These are phyloP conservation scores for Coprinopsis marcescibilis DNA, from an alignment of 768 basidiomycete genomes.

Conservation along the genomic window DNA sequence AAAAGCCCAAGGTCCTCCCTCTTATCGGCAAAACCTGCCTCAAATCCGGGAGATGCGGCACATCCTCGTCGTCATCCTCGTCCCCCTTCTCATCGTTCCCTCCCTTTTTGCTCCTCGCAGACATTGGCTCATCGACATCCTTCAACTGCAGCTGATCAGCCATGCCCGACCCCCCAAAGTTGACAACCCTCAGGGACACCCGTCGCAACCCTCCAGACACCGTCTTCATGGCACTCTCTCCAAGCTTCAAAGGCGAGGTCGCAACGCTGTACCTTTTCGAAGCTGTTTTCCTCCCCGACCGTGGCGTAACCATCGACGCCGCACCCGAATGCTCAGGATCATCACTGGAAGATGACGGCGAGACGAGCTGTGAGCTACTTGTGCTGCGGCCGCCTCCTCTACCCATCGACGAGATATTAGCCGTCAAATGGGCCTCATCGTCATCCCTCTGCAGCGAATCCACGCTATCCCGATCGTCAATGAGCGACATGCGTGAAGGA, in stretches of 20 bases:
- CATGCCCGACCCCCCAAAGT: conserved; percentile 56
- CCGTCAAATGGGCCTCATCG: conserved; percentile 53
- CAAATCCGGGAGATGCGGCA: conserved; percentile 34
- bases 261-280: conserved; percentile 48
- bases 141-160: conserved; percentile 54
- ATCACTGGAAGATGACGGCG: conserved; percentile 24
- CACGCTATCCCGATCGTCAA: conserved; percentile 63
- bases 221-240: conserved; percentile 52
- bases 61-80: conserved; percentile 32
- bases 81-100: too few species aligned
- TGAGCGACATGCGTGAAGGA: conserved; percentile 9
- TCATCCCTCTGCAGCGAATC: conserved; percentile 55
- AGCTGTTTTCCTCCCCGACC: conserved; percentile 27
- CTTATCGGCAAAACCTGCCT: conserved; percentile 49
- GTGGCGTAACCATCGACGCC: conserved; percentile 24
- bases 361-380: conserved; percentile 23
- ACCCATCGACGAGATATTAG: conserved; percentile 37
- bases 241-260: conserved; percentile 56
- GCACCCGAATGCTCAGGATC: conserved; percentile 49
- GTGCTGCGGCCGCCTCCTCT: conserved; percentile 11
- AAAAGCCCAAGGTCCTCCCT: conserved; percentile 72
- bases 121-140: conserved; percentile 37
- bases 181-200: conserved; percentile 77
- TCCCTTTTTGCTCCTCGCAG: conserved; percentile 17
- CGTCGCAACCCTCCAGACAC: conserved; percentile 54